Conservation (phyloP, 805 yeast species). For the Saccharomyces eubayanus region DNA sequence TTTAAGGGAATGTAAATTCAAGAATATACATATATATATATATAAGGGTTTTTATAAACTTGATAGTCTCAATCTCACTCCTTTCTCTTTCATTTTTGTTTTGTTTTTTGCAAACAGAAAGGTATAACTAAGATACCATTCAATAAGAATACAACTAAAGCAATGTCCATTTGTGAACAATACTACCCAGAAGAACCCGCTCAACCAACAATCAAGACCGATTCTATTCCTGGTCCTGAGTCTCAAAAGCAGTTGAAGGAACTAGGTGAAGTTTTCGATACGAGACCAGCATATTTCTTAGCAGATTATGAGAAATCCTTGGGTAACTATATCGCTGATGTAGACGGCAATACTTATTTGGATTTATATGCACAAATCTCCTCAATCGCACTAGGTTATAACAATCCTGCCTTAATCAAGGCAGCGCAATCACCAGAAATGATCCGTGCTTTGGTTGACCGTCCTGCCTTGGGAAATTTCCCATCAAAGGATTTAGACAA, state of each 20-base stretch:
- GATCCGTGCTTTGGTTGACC: conserved; percentile 55
- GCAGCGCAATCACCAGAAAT: conserved; percentile 53
- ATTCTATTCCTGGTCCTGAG: conserved; percentile 69
- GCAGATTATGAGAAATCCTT: conserved; percentile 55
- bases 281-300: conserved; percentile 54
- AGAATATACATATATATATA: not conserved
- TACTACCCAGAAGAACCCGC: conserved; percentile 79
- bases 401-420: conserved; percentile 53
- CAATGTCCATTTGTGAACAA: conserved; percentile 38
- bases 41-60: not conserved
- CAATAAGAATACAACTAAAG: not conserved
- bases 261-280: conserved; percentile 50
- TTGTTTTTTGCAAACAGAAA: not conserved
- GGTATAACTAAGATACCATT: not conserved
- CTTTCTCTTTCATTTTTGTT: not conserved
- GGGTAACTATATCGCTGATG: conserved; percentile 61
- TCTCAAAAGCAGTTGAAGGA: conserved; percentile 44
- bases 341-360: conserved; percentile 51
- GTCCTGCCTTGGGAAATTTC: conserved; percentile 63
- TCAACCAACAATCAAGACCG: conserved; percentile 53
- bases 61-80: not conserved
- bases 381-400: conserved; percentile 63
- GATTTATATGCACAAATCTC: conserved; percentile 70
- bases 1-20: not conserved
- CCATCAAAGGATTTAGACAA: conserved; percentile 48